A percentile compares a stretch with the other conserved stretches of the same genome.
phyloP scores from a whole-genome alignment of 2,329 filamentous ascomycete species.

The Clathrospora elynae region DNA sequence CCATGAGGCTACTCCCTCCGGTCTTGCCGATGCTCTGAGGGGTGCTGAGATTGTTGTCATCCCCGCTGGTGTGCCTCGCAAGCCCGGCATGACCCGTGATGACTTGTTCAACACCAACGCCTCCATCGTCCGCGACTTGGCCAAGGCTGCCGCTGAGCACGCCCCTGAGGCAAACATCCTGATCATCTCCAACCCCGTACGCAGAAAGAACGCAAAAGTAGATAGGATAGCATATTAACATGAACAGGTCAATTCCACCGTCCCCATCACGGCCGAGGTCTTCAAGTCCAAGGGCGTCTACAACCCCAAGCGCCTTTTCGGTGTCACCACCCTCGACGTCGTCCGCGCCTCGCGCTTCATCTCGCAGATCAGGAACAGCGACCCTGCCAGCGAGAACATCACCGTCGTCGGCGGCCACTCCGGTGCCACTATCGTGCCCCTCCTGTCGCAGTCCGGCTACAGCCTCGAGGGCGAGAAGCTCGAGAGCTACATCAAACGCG shows the following conservation, averaged over 20 bases:
- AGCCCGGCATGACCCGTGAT: constrained; percentile 99
- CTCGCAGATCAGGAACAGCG: constrained; percentile 86
- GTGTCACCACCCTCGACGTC: constrained; percentile 98
- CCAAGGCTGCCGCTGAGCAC: constrained; percentile 89
- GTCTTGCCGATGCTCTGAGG: constrained; percentile 79
- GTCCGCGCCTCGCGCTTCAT: constrained; percentile 98
- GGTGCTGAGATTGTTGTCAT: constrained; percentile 94
- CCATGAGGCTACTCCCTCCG: constrained; percentile 76
- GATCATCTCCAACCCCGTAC: constrained; percentile 94
- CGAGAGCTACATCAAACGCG: constrained; percentile 82
- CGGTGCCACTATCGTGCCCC: constrained; percentile 96
- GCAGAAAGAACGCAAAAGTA: constrained; percentile 22
- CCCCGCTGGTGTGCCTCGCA: constrained; percentile 96
- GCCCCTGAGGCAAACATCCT: constrained; percentile 92
- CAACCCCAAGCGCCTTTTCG: constrained; percentile 99
- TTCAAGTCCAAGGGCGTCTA: constrained; percentile 96
- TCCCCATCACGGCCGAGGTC: constrained; percentile 95
- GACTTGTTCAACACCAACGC: constrained; percentile 99
- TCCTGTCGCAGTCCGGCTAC: constrained; percentile 93
- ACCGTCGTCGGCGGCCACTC: constrained; percentile 97
- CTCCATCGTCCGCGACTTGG: constrained; percentile 97
- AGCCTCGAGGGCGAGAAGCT: constrained; percentile 77
- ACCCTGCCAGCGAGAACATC: constrained; percentile 92
- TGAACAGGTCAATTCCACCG: constrained; percentile 87
- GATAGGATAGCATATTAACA: constrained; percentile 13